Evolutionary conservation across 306 rosid genomes (phyloP).

Genomic region (Casuarina equisetifolia): DNA sequence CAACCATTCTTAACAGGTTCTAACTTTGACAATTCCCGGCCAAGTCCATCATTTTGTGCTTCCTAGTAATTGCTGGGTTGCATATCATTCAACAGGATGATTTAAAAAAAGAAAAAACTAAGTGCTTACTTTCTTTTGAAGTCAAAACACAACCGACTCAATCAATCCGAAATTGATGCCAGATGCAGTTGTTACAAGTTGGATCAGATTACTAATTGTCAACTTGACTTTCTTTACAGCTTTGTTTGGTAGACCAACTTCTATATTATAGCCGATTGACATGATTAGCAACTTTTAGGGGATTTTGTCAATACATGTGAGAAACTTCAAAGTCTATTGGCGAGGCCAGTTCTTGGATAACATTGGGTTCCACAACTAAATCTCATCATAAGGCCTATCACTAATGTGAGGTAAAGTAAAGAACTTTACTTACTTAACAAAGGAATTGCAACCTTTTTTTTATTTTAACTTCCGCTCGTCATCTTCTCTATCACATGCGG

Average conservation of each 20-base stretch:
- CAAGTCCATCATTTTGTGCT: too few species aligned
- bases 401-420: too few species aligned
- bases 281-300: slow-evolving; percentile 39
- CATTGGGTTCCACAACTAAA: too few species aligned
- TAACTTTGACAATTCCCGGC: too few species aligned
- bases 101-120: background rate
- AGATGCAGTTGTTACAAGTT: slow-evolving; percentile 43
- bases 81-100: background rate
- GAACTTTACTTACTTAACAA: too few species aligned
- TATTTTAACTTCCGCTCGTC: too few species aligned
- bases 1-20: too few species aligned
- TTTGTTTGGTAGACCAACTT: slow-evolving; percentile 32
- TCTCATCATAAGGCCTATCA: too few species aligned
- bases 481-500: too few species aligned
- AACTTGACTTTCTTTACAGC: slow-evolving; percentile 49
- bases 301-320: slow-evolving; percentile 44
- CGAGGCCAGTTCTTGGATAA: slow-evolving; percentile 34
- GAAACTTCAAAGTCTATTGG: slow-evolving; percentile 32
- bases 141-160: slow-evolving; percentile 43
- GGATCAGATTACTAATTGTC: slow-evolving; percentile 34
- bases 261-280: slow-evolving; percentile 11
- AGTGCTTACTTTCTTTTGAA: slow-evolving; percentile 18
- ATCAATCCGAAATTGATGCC: slow-evolving; percentile 31
- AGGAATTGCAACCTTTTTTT: too few species aligned
- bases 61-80: background rate